Evolutionary conservation across 495 filamentous ascomycete genomes (phyloP), one percentile per base, ranked within the genome.

Genomic region (Talaromyces liani): DNA sequence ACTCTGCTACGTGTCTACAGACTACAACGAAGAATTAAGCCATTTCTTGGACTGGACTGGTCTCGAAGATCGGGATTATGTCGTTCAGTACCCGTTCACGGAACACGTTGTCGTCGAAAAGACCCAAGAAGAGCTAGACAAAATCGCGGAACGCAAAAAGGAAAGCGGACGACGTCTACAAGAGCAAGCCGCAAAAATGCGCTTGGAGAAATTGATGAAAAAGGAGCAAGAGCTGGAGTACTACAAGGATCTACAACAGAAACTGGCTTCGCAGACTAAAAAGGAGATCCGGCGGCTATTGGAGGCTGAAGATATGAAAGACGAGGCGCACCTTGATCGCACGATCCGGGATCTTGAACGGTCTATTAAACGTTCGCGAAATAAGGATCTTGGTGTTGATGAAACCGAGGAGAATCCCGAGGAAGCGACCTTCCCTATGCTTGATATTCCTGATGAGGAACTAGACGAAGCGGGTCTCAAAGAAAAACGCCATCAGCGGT

Each of bases 181-280:
- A 70, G 94, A 97, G 68, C 94, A 98, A 71, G 95, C 94, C 0
- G 93, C 94, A 3, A 97, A 95, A 72, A 96, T 96, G 89, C 85
- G 94, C 18, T 75, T 98, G 5, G 95, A 98, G 53, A 92, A 95
- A 73, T 79, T 98, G 24, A 90, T 97, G 69, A 89, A 89, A 68
- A 98, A 97, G 74, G 94, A 98, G 74, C 86, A 96, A 71, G 93
- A 98, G 68, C 76, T 98, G 14, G 93, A 96, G 63, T 97, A 95
- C 72, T 97, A 91, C 79, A 91, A 90, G 69, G 84, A 91, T 60
- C 77, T 98, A 4, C 90, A 92, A 63, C 71, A 75, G 16, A 84
- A 81, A 18, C 73, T 95, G 7, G 82, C 84, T 34, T 81, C 85
- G 22, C 82, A 82, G 58, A 90, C 85, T 18, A 98, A 98, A 75